A percentile compares a stretch with the other conserved stretches of the same genome.
Conservation (phyloP, 768 basidiomycete genomes). For the Pleurotus tuber-regium region DNA sequence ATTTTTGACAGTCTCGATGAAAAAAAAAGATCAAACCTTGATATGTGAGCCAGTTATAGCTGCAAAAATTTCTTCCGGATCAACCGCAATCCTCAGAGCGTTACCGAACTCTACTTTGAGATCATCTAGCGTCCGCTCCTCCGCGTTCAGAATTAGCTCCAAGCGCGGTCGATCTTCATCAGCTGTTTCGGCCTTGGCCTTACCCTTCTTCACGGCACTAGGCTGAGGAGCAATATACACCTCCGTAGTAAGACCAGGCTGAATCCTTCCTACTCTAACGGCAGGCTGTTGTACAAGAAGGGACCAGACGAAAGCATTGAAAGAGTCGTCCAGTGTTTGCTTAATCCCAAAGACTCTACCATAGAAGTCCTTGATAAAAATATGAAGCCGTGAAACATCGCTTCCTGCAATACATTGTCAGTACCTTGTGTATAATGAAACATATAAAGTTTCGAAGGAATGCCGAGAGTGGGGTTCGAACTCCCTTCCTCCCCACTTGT, state of each 20-base stretch:
- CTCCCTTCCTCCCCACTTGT: slow-evolving; percentile 24
- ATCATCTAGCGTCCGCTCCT: slow-evolving; percentile 50
- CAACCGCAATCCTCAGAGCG: slow-evolving; percentile 68
- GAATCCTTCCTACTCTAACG: slow-evolving; percentile 70
- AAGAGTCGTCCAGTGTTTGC: slow-evolving; percentile 72
- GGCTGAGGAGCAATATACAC: slow-evolving; percentile 79
- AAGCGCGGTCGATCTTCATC: slow-evolving; percentile 45
- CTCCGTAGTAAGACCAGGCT: slow-evolving; percentile 55
- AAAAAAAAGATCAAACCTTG: slow-evolving; percentile 47
- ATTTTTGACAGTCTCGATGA: background rate
- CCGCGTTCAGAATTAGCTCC: slow-evolving; percentile 53
- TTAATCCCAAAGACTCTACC: slow-evolving; percentile 23
- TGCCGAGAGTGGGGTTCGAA: slow-evolving; percentile 42
- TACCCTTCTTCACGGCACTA: slow-evolving; percentile 64
- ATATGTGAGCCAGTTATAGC: slow-evolving; percentile 87
- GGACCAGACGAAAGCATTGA: slow-evolving; percentile 81
- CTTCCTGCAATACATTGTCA: slow-evolving; percentile 51
- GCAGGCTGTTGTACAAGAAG: slow-evolving; percentile 73
- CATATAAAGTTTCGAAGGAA: slow-evolving; percentile 17
- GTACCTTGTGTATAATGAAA: slow-evolving; percentile 13
- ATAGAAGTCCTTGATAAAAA: slow-evolving; percentile 71
- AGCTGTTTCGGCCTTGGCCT: slow-evolving; percentile 50
- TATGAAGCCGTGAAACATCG: slow-evolving; percentile 64
- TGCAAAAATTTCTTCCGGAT: slow-evolving; percentile 69
- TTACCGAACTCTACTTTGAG: slow-evolving; percentile 59